These are phyloP conservation scores for Alternaria panax DNA, from an alignment of 2,329 filamentous ascomycete species.

Conservation along the genomic window DNA sequence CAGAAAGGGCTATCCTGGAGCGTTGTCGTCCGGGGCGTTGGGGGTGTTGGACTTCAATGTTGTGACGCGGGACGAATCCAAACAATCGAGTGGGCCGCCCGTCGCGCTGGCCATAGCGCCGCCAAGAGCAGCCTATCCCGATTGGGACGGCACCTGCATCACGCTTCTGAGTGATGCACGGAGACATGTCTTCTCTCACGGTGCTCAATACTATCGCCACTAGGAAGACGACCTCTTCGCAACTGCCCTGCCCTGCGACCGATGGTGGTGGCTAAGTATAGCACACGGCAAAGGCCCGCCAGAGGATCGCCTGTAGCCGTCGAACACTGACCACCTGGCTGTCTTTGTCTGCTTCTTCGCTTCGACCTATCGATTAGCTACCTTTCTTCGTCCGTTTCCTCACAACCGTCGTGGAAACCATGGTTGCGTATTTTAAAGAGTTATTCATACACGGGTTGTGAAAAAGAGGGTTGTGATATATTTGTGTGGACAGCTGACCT, in stretches of 20 bases:
- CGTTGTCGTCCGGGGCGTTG: constrained; percentile 18
- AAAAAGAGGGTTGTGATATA: background rate
- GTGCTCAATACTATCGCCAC: background rate
- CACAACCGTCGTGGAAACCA: background rate
- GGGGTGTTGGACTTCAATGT: constrained; percentile 23
- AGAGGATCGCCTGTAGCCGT: constrained; percentile 16
- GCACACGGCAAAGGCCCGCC: background rate
- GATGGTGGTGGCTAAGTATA: constrained; percentile 1
- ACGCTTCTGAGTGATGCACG: background rate
- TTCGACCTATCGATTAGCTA: constrained; percentile 8
- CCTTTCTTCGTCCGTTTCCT: background rate
- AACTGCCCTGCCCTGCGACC: no score
- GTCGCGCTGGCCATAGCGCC: constrained; percentile 26
- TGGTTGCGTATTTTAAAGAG: background rate
- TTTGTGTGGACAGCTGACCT: background rate
- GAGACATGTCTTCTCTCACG: background rate
- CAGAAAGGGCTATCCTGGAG: constrained; percentile 21
- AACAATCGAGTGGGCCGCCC: constrained; percentile 29
- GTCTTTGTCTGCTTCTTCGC: constrained; percentile 15
- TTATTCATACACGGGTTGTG: background rate
- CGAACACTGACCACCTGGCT: constrained; percentile 18
- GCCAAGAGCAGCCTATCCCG: constrained; percentile 15
- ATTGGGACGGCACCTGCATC: constrained; percentile 7
- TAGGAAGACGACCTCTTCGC: background rate
- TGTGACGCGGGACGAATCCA: constrained; percentile 28